Percentiles rank a stretch among this genome's conserved stretches.
phyloP scores from a whole-genome alignment of 202 grass and related monocot genomes.

The Schoenoplectus tabernaemontani region DNA sequence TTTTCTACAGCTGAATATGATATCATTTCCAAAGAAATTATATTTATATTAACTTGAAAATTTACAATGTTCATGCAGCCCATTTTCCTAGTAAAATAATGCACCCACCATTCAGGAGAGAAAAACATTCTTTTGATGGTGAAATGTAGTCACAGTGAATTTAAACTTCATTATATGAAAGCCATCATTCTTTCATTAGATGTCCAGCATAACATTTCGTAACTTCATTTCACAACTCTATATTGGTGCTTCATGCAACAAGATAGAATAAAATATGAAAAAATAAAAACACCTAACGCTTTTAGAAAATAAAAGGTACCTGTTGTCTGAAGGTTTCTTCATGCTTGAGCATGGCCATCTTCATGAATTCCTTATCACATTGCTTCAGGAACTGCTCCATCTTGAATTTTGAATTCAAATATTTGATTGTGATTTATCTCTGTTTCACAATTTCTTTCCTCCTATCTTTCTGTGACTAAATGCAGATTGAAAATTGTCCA shows the following conservation, averaged over 20 bases:
- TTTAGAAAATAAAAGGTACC: constrained; percentile 26
- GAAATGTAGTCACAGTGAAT: neutral
- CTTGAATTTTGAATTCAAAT: constrained; percentile 5
- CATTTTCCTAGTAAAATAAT: neutral
- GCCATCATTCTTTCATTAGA: neutral
- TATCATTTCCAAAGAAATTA: too few relatives aligned
- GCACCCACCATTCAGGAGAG: neutral
- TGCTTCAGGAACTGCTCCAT: constrained; percentile 65
- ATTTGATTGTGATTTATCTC: too few relatives aligned
- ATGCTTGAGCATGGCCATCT: constrained; percentile 90
- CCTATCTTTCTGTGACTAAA: neutral
- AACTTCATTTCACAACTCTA: neutral
- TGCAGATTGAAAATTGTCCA: neutral
- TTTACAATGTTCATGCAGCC: neutral
- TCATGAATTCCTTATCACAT: constrained; percentile 88
- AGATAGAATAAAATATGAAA: too few relatives aligned
- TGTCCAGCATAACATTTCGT: neutral
- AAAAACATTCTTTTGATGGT: neutral
- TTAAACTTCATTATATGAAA: neutral
- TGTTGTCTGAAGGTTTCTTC: constrained; percentile 91
- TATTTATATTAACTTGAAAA: neutral
- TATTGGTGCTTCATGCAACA: neutral
- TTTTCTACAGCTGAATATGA: neutral
- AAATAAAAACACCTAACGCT: neutral
- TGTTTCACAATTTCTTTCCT: neutral